Percentiles rank a stretch among this genome's conserved stretches.
Evolutionary conservation across 352 stramenopile species (phyloP).

Genomic region (Globisporangium barbulae): DNA sequence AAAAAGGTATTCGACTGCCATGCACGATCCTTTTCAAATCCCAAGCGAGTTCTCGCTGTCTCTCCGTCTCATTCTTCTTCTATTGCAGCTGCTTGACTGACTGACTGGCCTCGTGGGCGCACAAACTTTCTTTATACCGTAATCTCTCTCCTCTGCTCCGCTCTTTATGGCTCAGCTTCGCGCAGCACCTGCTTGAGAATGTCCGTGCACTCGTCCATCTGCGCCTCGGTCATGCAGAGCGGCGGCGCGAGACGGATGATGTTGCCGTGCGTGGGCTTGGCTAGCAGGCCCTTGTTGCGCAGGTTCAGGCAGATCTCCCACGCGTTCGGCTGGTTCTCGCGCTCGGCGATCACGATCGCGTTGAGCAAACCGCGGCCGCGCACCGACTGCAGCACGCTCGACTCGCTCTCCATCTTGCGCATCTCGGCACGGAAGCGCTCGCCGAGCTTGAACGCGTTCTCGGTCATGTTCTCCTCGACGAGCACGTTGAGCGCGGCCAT

Average conservation of each 20-base stretch:
- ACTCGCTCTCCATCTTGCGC: constrained; percentile 46
- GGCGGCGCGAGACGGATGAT: constrained; percentile 97
- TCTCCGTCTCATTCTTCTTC: neutral
- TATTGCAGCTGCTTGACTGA: neutral
- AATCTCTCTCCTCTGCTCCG: neutral
- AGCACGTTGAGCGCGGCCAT: constrained; percentile 93
- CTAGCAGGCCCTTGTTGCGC: constrained; percentile 94
- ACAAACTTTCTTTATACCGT: neutral
- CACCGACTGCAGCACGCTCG: constrained; percentile 72
- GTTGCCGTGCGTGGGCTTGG: constrained; percentile 99
- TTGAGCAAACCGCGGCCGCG: constrained; percentile 97
- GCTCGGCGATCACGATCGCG: constrained; percentile 96
- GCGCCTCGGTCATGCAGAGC: constrained; percentile 91
- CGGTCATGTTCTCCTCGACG: constrained; percentile 94
- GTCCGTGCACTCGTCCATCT: constrained; percentile 91
- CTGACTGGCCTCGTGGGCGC: neutral
- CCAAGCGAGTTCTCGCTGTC: neutral
- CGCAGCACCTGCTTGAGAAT: constrained; percentile 78
- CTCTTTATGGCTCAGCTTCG: constrained; percentile 56
- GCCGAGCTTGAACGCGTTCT: constrained; percentile 93
- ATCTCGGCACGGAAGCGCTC: constrained; percentile 93
- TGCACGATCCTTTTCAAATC: neutral
- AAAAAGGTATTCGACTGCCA: too few species aligned
- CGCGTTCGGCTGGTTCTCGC: constrained; percentile 83
- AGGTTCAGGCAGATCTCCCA: constrained; percentile 97